Conservation (phyloP, 73 alveolate genomes). For the Paramecium octaurelia region DNA sequence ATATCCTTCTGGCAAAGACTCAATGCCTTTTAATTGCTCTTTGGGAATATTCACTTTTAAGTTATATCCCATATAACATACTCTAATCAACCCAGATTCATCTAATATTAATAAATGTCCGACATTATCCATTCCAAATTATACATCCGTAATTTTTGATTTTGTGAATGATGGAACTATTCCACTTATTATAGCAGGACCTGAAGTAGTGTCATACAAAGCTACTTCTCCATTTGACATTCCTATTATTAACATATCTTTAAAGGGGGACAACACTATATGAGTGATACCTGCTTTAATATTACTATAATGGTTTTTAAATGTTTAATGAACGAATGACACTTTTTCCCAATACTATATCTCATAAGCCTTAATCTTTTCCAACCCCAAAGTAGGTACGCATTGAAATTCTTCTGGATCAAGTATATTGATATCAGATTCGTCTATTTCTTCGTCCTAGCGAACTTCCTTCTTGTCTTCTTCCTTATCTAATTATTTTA, state of each 20-base stretch:
- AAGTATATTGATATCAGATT: not conserved
- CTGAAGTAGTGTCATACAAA: not conserved
- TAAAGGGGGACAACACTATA: not conserved
- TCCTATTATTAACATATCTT: conserved; percentile 1
- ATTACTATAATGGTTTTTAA: not conserved
- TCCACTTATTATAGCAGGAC: not conserved
- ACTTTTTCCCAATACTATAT: conserved; percentile 22
- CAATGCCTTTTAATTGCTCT: conserved; percentile 25
- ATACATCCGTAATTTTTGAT: not conserved
- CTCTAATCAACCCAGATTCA: not conserved
- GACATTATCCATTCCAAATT: conserved; percentile 52
- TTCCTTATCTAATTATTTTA: not conserved
- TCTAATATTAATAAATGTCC: conserved; percentile 17
- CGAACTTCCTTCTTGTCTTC: not conserved
- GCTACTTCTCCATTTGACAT: conserved; percentile 41
- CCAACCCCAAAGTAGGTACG: not conserved
- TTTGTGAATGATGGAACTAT: conserved; percentile 30
- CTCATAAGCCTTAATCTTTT: not conserved
- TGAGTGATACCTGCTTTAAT: not conserved
- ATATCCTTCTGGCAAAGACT: not conserved
- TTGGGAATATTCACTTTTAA: conserved; percentile 28
- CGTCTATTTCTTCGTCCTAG: conserved; percentile 20
- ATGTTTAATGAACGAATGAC: not conserved
- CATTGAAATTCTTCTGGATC: conserved; percentile 25
- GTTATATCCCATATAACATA: conserved; percentile 11